These are phyloP conservation scores for Vanrija sp. DNA, from an alignment of 1,284 basidiomycete genomes.

Conservation along the genomic window DNA sequence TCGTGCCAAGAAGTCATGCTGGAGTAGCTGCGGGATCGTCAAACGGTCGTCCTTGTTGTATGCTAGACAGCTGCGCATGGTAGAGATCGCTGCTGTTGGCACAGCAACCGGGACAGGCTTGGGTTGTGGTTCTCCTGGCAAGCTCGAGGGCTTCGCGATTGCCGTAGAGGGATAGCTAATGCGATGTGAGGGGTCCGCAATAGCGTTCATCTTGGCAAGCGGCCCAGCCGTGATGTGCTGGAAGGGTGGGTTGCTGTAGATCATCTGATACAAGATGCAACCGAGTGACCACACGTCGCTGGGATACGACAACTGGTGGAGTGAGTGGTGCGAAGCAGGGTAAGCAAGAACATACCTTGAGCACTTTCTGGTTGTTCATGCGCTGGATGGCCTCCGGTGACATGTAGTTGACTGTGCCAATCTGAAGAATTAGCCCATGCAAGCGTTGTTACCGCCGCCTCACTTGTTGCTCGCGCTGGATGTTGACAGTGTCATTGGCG, in stretches of 20 bases:
- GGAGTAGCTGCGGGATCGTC: slow-evolving; percentile 53
- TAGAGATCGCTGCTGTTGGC: slow-evolving; percentile 49
- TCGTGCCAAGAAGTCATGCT: slow-evolving; percentile 45
- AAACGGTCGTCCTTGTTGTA: slow-evolving; percentile 52
- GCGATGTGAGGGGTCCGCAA: slow-evolving; percentile 51
- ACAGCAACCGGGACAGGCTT: slow-evolving; percentile 41
- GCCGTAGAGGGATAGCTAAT: slow-evolving; percentile 50
- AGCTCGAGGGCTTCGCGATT: not conserved
- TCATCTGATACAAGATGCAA: slow-evolving; percentile 95
- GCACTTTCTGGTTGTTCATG: slow-evolving; percentile 48
- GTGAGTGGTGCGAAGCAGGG: not conserved
- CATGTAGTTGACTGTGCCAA: slow-evolving; percentile 95
- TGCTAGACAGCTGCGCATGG: slow-evolving; percentile 52
- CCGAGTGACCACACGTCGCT: slow-evolving; percentile 98
- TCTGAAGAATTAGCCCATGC: slow-evolving; percentile 51
- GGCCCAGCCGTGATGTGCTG: slow-evolving; percentile 76
- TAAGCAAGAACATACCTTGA: slow-evolving; percentile 37
- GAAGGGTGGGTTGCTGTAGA: slow-evolving; percentile 88
- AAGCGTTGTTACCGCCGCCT: slow-evolving; percentile 5
- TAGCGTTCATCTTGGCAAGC: slow-evolving; percentile 53
- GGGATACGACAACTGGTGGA: slow-evolving; percentile 52
- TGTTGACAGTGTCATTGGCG: slow-evolving; percentile 94
- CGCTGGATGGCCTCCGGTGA: slow-evolving; percentile 83
- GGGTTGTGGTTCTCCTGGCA: not conserved
- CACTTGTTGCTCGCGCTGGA: slow-evolving; percentile 88